Evolutionary conservation across 768 basidiomycete genomes (phyloP), one percentile per base, ranked within the genome.

Genomic region (Lactarius tabidus): DNA sequence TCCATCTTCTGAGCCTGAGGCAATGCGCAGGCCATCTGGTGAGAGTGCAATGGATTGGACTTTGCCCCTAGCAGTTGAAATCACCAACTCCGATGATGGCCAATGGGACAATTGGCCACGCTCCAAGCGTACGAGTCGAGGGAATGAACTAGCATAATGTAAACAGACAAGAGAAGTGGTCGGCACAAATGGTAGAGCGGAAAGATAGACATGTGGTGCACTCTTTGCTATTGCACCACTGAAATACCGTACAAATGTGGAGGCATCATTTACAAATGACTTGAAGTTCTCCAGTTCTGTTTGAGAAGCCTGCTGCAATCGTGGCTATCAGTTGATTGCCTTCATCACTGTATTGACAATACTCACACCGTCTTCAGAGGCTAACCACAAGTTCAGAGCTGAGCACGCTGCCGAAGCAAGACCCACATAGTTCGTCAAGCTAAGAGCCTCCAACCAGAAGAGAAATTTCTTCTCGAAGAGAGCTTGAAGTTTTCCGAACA

Each of bases 21-120:
- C 33, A 33, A 33, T 33, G 33, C 8, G 33, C 33, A 4, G 33
- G 33, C 33, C 33, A 33, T 33, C 33, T 8, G 8, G 33, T 33
- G 69, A 67, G 63, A 60, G 57, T 10, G 66, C 63, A 20, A 64
- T n/a, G 8, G 53, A 54, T 18, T 18, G 7, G 20, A n/a, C 53
- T 17, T 17, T 14, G 12, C 15, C 17, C 28, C 20, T 23, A 23
- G 9, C 35, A 9, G n/a, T 17, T 20, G 31, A 18, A 52, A 48
- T 52, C 26, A n/a, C 18, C 29, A 45, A 23, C 41, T 48, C 41
- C 6, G 20, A 45, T 23, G 48, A 9, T 23, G 43, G 59, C 43
- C 59, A 60, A 45, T 45, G 20, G 20, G 41, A 23, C 23, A 48
- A 26, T 45, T 2, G 23, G 23, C 45, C 45, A 48, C 23, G 14